Evolutionary conservation across 345 rosid genomes (phyloP), one percentile per base, ranked within the genome.

Genomic region (Kandelia obovata): DNA sequence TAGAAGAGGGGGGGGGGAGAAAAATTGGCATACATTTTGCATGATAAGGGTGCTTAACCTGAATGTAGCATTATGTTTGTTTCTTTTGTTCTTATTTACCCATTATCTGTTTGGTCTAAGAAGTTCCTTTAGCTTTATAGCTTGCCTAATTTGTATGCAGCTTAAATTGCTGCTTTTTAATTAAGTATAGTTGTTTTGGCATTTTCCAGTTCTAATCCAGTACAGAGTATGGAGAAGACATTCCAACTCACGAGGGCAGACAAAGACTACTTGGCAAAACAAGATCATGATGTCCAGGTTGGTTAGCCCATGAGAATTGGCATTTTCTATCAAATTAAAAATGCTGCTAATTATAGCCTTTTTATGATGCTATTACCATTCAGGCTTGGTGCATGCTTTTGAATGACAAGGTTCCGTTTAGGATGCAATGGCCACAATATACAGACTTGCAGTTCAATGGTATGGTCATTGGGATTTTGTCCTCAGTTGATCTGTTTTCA

Each of bases 341-440:
- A 43, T 43, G 17, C 59, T 16, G 3, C 26, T 21, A 30, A 15
- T 56, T 27, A 25, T 56, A 27, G 30, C 30, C 25, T 23, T 30
- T 27, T 15, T 25, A 4, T 56, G 26, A 15, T 5, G n/a, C 31
- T 67, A 20, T 46, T 62, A 20, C 65, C n/a, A 17, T 46, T 60
- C 47, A 78, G 82, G 82, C 75, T 52, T 78, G 82, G 78, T 74
- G 82, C 53, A 74, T 78, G 70, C 82, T 78, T 59, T 66, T 78
- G n/a, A 67, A 71, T 52, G 82, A 78, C 52, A 71, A 67, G 53
- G 78, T 78, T 26, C 31, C 62, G 17, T 78, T 71, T 67, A 74
- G 82, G 70, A 74, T 78, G 72, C 82, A 78, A 32, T 78, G 82
- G 82, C 82, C 78, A 20, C 72, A 21, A 30, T 23, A 30, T 51